Base-by-base conservation (phyloP, 1,284 basidiomycete species). In the Boletus semigastroideus region DNA sequence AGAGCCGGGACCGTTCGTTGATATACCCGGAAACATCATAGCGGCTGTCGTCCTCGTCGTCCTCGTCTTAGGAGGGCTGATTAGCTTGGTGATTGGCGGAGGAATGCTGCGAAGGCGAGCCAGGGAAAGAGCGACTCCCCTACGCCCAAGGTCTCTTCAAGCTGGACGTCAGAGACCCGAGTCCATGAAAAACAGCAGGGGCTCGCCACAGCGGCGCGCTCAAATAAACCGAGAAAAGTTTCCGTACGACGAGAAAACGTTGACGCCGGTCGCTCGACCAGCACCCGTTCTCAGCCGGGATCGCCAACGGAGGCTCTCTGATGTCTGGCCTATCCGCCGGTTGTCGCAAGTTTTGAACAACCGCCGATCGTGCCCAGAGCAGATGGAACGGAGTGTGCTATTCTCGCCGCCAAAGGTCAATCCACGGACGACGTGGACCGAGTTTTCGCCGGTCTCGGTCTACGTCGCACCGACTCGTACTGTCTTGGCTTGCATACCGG, bases 361-460 rank as follows among this genome's bases (percentile, higher is more conserved):
- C 48, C 58, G 41, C 33, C 52, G 46, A 46, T 43, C 51, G 11
- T 25, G 51, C 25, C 45, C 53, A 8, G 53, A 48, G 17, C 55
- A 47, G 39, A 31, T 19, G 17, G 42, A 41, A 19, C 46, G 17
- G 13, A 14, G 30, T n/a, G 39, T 17, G 31, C 56, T 40, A 36
- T 36, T 30, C 28, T 36, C 47, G 8, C 27, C 53, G 33, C 33
- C 33, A 34, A 41, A 13, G 16, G 19, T 33, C 20, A 45, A 12
- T 19, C 55, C 54, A 6, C 64, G 58, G 45, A 68, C 67, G 42
- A 71, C 65, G 19, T 69, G 67, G 65, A 69, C 65, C 40, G 60
- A 64, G 47, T 69, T 71, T 43, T 49, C 66, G 9, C 54, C 55
- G 8, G 56, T 48, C 7, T 46, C 48, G 25, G 52, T 48, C 25